phyloP scores from a whole-genome alignment of 169 alveolate species.

The Plasmodium coatneyi region DNA sequence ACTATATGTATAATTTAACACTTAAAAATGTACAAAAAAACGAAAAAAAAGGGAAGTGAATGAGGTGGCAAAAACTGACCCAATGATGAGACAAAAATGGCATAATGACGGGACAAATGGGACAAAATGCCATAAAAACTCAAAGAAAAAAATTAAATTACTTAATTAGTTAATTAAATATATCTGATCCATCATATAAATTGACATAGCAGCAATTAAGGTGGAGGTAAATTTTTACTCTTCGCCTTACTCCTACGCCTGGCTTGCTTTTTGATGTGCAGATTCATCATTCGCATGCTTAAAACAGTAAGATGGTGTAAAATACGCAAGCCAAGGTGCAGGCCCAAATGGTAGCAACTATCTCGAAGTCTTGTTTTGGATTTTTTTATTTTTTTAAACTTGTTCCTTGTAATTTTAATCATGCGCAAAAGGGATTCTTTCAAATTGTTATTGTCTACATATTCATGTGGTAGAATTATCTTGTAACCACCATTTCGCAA shows the following conservation, averaged over 20 bases:
- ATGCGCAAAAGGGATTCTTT: conserved; percentile 9
- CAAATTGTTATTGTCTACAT: conserved; percentile 1
- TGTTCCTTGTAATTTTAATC: conserved; percentile 16
- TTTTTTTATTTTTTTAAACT: conserved; percentile 41
- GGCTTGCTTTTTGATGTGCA: neutral
- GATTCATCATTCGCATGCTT: neutral
- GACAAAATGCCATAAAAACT: neutral
- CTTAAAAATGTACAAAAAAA: conserved; percentile 15
- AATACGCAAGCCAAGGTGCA: conserved; percentile 1
- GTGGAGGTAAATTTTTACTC: conserved; percentile 6
- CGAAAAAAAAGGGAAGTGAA: neutral
- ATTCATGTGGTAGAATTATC: neutral
- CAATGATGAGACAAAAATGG: neutral
- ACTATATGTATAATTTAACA: neutral
- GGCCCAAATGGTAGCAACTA: neutral
- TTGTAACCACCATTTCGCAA: neutral
- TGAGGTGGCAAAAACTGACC: neutral
- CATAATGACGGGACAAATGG: neutral
- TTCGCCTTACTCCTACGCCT: neutral
- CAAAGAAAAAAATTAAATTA: neutral
- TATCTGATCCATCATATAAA: neutral
- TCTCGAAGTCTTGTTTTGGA: conserved; percentile 34
- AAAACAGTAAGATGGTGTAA: neutral
- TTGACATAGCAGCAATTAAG: neutral
- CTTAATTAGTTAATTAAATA: conserved; percentile 1